Conservation (phyloP, 169 alveolate genomes). For the Eimeria acervulina region DNA sequence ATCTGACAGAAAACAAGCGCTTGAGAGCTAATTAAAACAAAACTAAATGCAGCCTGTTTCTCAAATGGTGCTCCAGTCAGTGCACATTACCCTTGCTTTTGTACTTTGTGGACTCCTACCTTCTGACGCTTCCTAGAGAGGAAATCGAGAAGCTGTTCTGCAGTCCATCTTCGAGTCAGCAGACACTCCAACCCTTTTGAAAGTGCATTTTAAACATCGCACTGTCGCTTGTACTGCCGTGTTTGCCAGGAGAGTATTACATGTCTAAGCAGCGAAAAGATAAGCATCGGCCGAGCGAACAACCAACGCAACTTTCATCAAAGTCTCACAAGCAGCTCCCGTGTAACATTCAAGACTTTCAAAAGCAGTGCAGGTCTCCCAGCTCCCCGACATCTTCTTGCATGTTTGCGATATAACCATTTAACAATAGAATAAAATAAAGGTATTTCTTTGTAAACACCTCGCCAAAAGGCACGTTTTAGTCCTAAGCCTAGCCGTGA, state of each 20-base stretch:
- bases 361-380: not conserved
- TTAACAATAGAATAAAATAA: no score
- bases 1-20: conserved; percentile 18
- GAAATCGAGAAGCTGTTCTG: not conserved
- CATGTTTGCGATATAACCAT: no score
- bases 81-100: not conserved
- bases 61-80: not conserved
- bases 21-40: not conserved
- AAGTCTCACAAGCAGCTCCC: no score
- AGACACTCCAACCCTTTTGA: not conserved
- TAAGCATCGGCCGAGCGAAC: not conserved
- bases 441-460: no score
- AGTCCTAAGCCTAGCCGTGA: not conserved
- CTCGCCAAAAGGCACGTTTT: not conserved
- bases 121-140: not conserved
- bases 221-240: not conserved
- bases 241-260: not conserved
- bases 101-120: not conserved
- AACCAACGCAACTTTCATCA: not conserved
- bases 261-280: not conserved
- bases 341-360: not conserved
- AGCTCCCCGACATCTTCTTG: no score
- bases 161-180: not conserved
- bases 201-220: not conserved
- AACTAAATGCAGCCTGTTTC: not conserved